phyloP scores from a whole-genome alignment of 2,329 filamentous ascomycete species.

The Fusarium dimerum region DNA sequence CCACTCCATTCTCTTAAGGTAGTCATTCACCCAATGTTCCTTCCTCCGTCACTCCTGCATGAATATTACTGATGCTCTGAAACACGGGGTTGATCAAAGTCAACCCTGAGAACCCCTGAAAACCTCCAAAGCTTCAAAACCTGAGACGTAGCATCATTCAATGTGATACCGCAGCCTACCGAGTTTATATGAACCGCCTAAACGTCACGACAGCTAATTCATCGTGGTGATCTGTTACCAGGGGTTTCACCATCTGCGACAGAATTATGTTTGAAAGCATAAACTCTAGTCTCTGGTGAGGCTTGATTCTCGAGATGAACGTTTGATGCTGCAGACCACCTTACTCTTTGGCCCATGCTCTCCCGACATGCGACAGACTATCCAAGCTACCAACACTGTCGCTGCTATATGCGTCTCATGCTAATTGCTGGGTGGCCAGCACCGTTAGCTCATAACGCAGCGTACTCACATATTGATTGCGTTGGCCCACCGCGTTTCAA shows the following conservation, averaged over 20 bases:
- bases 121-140: neutral
- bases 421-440: neutral
- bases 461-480: neutral
- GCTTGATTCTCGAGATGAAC: neutral
- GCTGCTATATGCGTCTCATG: neutral
- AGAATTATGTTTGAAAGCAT: too few relatives aligned
- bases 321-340: neutral
- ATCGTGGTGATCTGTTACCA: neutral
- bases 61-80: neutral
- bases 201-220: neutral
- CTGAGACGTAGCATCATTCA: neutral
- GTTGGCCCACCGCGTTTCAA: slow-evolving; percentile 18
- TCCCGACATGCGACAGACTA: neutral
- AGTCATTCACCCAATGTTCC: neutral
- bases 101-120: neutral
- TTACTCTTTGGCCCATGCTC: neutral
- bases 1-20: neutral
- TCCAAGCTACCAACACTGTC: neutral
- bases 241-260: too few relatives aligned
- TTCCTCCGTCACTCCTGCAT: neutral
- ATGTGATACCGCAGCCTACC: neutral
- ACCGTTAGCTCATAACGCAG: neutral
- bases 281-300: too few relatives aligned
- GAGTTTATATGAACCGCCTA: neutral
- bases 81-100: neutral